Percentiles rank a stretch among this genome's conserved stretches.
Evolutionary conservation across 2,329 filamentous ascomycete species (phyloP).

Genomic region (Trichothecium roseum): DNA sequence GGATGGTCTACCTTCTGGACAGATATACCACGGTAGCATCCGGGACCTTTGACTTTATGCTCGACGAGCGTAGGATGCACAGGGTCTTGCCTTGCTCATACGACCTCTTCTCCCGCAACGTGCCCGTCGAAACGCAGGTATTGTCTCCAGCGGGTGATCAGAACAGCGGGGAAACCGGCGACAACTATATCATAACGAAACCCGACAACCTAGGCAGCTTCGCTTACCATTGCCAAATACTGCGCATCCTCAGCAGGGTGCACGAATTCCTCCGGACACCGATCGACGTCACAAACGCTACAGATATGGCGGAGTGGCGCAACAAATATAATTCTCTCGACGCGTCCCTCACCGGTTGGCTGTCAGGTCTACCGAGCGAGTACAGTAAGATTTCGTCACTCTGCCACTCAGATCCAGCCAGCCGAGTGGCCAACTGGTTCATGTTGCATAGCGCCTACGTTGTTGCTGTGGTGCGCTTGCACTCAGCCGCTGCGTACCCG

Average conservation of each 20-base stretch:
- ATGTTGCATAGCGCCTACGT: constrained; percentile 35
- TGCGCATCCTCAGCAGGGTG: constrained; percentile 29
- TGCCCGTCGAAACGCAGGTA: constrained; percentile 29
- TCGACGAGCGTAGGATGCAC: constrained; percentile 27
- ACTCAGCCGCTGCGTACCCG: constrained; percentile 32
- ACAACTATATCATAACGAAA: constrained; percentile 20
- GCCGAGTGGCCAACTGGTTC: constrained; percentile 35
- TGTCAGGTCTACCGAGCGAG: constrained; percentile 31
- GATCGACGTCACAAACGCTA: constrained; percentile 25
- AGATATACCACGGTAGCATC: constrained; percentile 32
- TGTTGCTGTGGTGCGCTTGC: constrained; percentile 30
- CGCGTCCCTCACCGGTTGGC: constrained; percentile 26
- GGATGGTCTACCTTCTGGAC: constrained; percentile 35
- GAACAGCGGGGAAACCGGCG: constrained; percentile 7
- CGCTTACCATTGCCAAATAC: constrained; percentile 33
- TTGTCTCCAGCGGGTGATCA: constrained; percentile 14
- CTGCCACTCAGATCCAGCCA: constrained; percentile 33
- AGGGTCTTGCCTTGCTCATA: constrained; percentile 31
- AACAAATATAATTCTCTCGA: constrained; percentile 29
- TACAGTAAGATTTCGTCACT: constrained; percentile 33
- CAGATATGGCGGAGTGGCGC: constrained; percentile 28
- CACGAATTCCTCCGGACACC: constrained; percentile 30
- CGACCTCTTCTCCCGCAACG: constrained; percentile 31
- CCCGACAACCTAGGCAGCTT: constrained; percentile 33
- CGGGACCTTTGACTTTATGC: constrained; percentile 28